These are phyloP conservation scores for Phylloporus sp. DNA, from an alignment of 768 basidiomycete species.

Conservation along the genomic window DNA sequence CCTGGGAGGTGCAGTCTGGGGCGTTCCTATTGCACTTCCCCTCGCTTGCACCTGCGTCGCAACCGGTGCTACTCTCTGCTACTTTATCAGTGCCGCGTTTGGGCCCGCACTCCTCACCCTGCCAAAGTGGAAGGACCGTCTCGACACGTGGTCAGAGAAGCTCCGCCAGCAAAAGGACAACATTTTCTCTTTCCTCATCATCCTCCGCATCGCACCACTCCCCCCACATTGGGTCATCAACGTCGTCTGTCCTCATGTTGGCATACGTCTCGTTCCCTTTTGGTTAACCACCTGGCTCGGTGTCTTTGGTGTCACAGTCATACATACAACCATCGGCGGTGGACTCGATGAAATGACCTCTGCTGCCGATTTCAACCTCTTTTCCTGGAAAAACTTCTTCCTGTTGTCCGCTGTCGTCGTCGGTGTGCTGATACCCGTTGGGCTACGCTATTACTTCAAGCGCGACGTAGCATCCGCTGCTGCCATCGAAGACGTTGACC, in stretches of 20 bases:
- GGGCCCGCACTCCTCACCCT: slow-evolving; percentile 88
- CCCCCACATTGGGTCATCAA: slow-evolving; percentile 98
- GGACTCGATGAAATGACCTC: slow-evolving; percentile 95
- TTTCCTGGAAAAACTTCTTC: slow-evolving; percentile 90
- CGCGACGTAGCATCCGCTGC: slow-evolving; percentile 47
- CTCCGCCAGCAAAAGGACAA: slow-evolving; percentile 78
- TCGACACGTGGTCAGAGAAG: slow-evolving; percentile 80
- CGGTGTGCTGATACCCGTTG: slow-evolving; percentile 92
- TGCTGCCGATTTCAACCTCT: slow-evolving; percentile 87
- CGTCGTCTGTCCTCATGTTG: slow-evolving; percentile 87
- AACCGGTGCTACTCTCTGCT: slow-evolving; percentile 87
- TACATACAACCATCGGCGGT: slow-evolving; percentile 92
- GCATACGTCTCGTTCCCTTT: slow-evolving; percentile 80
- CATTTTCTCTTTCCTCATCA: slow-evolving; percentile 87
- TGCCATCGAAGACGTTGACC: slow-evolving; percentile 33
- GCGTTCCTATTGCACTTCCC: slow-evolving; percentile 78
- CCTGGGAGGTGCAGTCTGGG: slow-evolving; percentile 94
- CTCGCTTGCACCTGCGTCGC: slow-evolving; percentile 93
- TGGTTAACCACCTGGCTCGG: slow-evolving; percentile 90
- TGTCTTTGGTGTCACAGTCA: slow-evolving; percentile 86
- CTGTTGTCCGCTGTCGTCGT: slow-evolving; percentile 80
- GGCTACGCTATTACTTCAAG: slow-evolving; percentile 78
- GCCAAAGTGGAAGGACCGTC: slow-evolving; percentile 76
- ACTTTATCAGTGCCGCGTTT: slow-evolving; percentile 85
- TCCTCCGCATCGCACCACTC: slow-evolving; percentile 90